Percentiles rank a stretch among this genome's conserved stretches.
Conservation (phyloP, 2,329 filamentous ascomycete genomes). For the Chalara sp. region DNA sequence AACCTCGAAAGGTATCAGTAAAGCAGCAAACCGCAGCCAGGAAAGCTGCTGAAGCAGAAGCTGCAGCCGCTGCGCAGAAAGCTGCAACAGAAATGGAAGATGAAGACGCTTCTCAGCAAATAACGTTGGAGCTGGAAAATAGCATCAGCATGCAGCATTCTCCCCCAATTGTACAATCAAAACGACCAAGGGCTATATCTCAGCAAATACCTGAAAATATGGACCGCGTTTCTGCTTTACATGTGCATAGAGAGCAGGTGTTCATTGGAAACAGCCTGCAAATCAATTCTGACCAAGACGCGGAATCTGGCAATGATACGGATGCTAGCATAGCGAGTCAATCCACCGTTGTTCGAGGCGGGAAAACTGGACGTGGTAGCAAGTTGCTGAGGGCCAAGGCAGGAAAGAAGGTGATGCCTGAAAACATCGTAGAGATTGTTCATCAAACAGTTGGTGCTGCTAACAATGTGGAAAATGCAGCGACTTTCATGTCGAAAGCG, state of each 20-base stretch:
- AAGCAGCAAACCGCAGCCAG: conserved; percentile 23
- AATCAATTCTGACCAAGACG: conserved; percentile 19
- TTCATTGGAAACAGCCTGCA: conserved; percentile 4
- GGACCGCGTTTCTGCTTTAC: conserved; percentile 16
- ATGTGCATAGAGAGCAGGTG: conserved; percentile 10
- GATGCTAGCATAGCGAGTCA: conserved; percentile 25
- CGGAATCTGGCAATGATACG: conserved; percentile 26
- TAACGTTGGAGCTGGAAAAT: conserved; percentile 16
- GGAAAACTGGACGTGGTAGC: conserved; percentile 14
- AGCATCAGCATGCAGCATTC: conserved; percentile 19
- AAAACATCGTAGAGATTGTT: conserved; percentile 21
- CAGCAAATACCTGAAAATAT: conserved; percentile 11
- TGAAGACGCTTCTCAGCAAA: conserved; percentile 16
- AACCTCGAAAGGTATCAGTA: conserved; percentile 22
- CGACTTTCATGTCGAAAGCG: conserved; percentile 1
- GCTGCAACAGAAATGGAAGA: conserved; percentile 1
- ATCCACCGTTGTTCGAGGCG: conserved; percentile 19
- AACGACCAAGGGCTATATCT: conserved; percentile 14
- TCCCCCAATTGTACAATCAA: conserved; percentile 14
- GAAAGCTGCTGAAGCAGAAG: conserved; percentile 17
- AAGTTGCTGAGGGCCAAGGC: conserved; percentile 20
- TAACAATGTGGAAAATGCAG: conserved; percentile 4
- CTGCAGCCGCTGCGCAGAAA: conserved; percentile 14
- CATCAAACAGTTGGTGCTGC: conserved; percentile 1
- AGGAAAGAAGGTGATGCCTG: conserved; percentile 16